Percentiles rank a stretch among this genome's conserved stretches.
Evolutionary conservation across 495 filamentous ascomycete species (phyloP).

Genomic region (Bacidia gigantensis): DNA sequence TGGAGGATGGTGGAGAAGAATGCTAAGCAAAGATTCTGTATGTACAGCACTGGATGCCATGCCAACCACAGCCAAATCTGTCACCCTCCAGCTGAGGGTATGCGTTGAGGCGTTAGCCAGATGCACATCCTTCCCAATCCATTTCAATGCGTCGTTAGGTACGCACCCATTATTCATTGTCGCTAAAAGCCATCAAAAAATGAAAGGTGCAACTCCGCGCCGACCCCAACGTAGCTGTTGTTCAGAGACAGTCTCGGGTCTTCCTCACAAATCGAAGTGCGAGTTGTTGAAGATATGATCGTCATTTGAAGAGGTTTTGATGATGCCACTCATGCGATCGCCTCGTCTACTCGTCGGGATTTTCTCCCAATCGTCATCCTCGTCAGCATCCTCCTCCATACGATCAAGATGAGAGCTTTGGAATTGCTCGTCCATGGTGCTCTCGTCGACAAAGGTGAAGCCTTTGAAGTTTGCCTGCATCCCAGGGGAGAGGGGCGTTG

Average conservation of each 20-base stretch:
- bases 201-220: too few relatives aligned
- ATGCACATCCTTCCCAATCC: too few relatives aligned
- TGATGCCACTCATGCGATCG: constrained; percentile 62
- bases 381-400: constrained; percentile 61
- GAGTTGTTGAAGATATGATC: constrained; percentile 57
- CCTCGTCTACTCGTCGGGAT: constrained; percentile 33
- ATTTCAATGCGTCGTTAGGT: too few relatives aligned
- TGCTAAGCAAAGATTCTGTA: not conserved
- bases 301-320: constrained; percentile 53
- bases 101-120: not conserved
- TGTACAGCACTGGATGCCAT: not conserved
- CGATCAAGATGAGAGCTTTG: constrained; percentile 43
- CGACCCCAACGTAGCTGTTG: too few relatives aligned
- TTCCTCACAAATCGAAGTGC: constrained; percentile 57
- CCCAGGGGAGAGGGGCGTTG: constrained; percentile 80
- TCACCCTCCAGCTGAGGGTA: not conserved
- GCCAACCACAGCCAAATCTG: not conserved
- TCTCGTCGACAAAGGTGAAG: constrained; percentile 97
- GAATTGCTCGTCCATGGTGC: constrained; percentile 84
- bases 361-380: constrained; percentile 31
- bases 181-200: too few relatives aligned
- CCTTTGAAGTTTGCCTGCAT: constrained; percentile 98
- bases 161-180: too few relatives aligned
- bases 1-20: not conserved
- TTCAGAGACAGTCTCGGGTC: too few relatives aligned